These are phyloP conservation scores for Kockiozyma suomiensis DNA, from an alignment of 805 yeast species.

Conservation along the genomic window DNA sequence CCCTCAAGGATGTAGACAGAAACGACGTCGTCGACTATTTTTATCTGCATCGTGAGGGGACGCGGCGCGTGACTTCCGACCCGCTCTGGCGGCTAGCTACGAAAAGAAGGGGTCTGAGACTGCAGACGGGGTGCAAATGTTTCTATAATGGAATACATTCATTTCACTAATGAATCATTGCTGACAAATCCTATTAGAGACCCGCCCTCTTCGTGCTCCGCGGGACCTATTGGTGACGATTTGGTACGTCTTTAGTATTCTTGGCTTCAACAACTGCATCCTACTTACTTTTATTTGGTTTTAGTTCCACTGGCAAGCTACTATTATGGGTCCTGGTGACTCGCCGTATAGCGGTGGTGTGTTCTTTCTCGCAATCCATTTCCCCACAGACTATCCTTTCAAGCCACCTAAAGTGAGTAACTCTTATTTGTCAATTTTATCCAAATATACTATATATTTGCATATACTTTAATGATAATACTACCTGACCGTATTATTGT, in stretches of 20 bases:
- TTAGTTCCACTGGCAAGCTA: conserved; percentile 96
- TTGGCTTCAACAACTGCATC: background rate
- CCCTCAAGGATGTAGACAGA: too few relatives aligned
- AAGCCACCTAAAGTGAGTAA: conserved; percentile 83
- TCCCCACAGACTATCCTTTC: conserved; percentile 99
- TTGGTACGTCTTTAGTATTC: conserved; percentile 44
- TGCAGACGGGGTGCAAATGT: background rate
- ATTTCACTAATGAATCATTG: background rate
- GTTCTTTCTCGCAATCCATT: conserved; percentile 91
- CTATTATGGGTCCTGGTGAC: conserved; percentile 98
- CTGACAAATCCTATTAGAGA: conserved; percentile 56
- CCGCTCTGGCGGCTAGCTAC: too few relatives aligned
- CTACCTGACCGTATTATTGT: too few relatives aligned
- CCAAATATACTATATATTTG: too few relatives aligned
- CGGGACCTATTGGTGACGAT: conserved; percentile 98
- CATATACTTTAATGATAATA: background rate
- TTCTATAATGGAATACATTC: too few relatives aligned
- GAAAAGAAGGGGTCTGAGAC: too few relatives aligned
- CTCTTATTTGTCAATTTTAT: background rate
- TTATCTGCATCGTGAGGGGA: too few relatives aligned
- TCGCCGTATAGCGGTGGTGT: conserved; percentile 88
- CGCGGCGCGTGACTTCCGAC: too few relatives aligned
- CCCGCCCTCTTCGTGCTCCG: conserved; percentile 98
- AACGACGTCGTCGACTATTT: too few relatives aligned
- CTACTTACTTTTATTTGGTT: background rate